Evolutionary conservation across 495 filamentous ascomycete species (phyloP).

Genomic region (Penicillium robsamsonii): DNA sequence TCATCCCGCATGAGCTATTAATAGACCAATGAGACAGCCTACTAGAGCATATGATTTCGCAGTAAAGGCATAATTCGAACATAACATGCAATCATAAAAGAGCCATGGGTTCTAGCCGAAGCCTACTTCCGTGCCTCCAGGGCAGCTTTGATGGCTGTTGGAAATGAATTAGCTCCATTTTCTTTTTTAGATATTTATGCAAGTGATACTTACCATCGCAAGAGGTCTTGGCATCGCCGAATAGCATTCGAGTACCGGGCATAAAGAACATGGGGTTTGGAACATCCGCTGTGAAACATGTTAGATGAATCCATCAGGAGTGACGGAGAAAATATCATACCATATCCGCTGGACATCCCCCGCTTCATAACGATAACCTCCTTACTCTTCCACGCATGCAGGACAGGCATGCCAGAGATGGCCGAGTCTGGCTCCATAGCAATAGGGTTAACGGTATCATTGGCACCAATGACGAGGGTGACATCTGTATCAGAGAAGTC

Average conservation of each 20-base stretch:
- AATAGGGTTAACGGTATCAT: constrained; percentile 84
- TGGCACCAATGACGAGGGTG: constrained; percentile 82
- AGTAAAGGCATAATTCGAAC: neutral
- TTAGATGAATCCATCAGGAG: neutral
- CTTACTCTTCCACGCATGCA: constrained; percentile 88
- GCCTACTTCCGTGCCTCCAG: constrained; percentile 41
- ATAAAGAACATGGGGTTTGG: constrained; percentile 88
- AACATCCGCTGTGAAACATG: constrained; percentile 59
- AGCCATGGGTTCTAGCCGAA: neutral
- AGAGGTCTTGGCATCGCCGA: constrained; percentile 76
- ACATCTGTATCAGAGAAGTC: constrained; percentile 79
- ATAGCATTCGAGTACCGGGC: constrained; percentile 79
- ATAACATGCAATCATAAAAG: neutral
- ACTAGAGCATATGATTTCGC: neutral
- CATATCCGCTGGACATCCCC: constrained; percentile 77
- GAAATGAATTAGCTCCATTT: neutral
- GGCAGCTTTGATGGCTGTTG: constrained; percentile 40
- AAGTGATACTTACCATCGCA: constrained; percentile 59
- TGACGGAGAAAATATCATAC: constrained; percentile 36
- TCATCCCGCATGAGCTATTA: neutral
- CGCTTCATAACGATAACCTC: constrained; percentile 86
- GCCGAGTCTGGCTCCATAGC: constrained; percentile 73
- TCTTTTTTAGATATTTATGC: neutral
- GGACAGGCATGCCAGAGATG: constrained; percentile 82
- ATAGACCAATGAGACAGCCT: neutral